Percentiles rank a stretch among this genome's conserved stretches.
phyloP scores from a whole-genome alignment of 2,329 filamentous ascomycete species.

The Trichoderma brevicompactum region DNA sequence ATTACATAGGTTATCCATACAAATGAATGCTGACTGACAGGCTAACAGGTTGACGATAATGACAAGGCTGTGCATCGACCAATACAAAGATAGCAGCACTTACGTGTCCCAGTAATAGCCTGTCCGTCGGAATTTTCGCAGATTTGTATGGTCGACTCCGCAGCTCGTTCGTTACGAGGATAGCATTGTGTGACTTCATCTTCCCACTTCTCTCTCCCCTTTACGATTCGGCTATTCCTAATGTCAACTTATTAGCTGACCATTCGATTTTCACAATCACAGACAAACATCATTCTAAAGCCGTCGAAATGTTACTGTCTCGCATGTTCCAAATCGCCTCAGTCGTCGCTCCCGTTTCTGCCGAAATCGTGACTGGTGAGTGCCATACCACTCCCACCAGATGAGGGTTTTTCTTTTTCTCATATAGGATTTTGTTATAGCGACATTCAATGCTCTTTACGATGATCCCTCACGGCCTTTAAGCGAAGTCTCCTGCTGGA shows the following conservation, averaged over 20 bases:
- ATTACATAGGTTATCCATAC: neutral
- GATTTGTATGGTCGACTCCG: neutral
- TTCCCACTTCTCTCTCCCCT: neutral
- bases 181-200: neutral
- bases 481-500: slow-evolving; percentile 18
- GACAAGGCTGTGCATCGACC: neutral
- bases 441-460: slow-evolving; percentile 7
- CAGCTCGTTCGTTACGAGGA: neutral
- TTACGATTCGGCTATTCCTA: too few species aligned
- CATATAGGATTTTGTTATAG: neutral
- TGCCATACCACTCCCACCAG: neutral
- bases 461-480: slow-evolving; percentile 9
- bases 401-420: neutral
- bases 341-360: neutral
- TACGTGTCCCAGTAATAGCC: neutral
- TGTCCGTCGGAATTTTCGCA: neutral
- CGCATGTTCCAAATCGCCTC: neutral
- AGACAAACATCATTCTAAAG: neutral
- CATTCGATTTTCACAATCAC: too few species aligned
- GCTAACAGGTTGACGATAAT: neutral
- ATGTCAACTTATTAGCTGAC: neutral
- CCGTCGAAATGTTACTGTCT: neutral
- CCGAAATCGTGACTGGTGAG: slow-evolving; percentile 5
- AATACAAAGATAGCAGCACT: neutral
- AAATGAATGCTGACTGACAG: neutral